Base-by-base conservation (phyloP, 2,329 filamentous ascomycete genomes). In the Rhexocercosporidium sp. region DNA sequence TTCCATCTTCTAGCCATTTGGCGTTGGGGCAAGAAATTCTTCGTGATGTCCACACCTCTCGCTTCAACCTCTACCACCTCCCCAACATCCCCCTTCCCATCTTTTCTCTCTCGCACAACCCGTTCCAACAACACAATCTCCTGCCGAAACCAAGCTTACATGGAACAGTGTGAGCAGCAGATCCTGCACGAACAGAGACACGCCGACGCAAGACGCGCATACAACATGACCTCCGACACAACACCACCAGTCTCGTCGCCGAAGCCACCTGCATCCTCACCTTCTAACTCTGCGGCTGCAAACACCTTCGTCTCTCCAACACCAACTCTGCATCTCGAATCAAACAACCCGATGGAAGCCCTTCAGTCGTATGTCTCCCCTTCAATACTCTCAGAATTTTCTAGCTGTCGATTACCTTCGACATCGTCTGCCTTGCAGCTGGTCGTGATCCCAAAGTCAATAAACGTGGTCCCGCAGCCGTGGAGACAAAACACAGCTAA, bases 161-260 rank as follows among this genome's bases (percentile, higher is more conserved):
- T 53, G 37, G 70, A 69, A 37, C 65, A 70, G 51, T 57, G 65
- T n/a, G 66, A 67, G 20, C 34, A 53, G 18, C 70, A 71, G 34
- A 47, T 71, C 14, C 29, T 71, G 18, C 41, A 66, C 49, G 70
- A 71, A 62, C 37, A 22, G 8, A 9, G 34, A 7, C 54, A 67
- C 53, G 57, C 60, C 20, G 57, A 31, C 46, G 39, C 46, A 41
- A 16, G 44, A 22, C 31, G 31, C 56, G 3, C 54, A 57, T 25
- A 39, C 31, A 57, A 2, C 14, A 57, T 57, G 53, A 22, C 53
- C n/a, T 39, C n/a, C 4, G 14, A 51, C 3, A 22, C 53, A 4
- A 18, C n/a, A n/a, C 31, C 31, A n/a, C 3, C 18, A 18, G 44
- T 46, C 44, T 34, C 51, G 16, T 56, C 51, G 29, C 27, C 29